Evolutionary conservation across 2,329 filamentous ascomycete species (phyloP), one percentile per base, ranked within the genome.

Genomic region (Neopestalotiopsis sp.): DNA sequence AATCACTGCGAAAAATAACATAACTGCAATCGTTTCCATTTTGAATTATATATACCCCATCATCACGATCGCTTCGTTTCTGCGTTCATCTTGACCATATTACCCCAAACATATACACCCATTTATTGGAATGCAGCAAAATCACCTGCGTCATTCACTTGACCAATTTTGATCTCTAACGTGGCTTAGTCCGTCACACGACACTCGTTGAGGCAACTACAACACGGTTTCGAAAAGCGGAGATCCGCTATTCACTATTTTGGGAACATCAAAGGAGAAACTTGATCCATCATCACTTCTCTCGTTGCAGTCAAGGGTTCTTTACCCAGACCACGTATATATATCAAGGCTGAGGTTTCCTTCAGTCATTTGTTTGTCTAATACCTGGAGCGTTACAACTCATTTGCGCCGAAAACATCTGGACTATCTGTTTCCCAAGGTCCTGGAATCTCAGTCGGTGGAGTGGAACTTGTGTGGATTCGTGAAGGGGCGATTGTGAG

Each of bases 131-230:
- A 20, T 53, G 45, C 17, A 20, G 5, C n/a, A 7, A 30, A 17
- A 62, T 62, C 59, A 38, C 14, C 34, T 42, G 32, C 59, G 59
- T 62, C 59, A 62, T 40, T 62, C 59, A 40, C 59, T 62, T 40
- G 30, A 34, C 34, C 14, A 62, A 34, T 40, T 40, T 20, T 30
- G 34, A 20, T 30, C 57, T 59, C 24, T 30, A 34, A 34, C 59
- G 59, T 62, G 59, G 32, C 59, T 62, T 62, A 20, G 59, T 62
- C 34, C 28, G 59, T 62, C 32, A 62, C 59, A 62, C 59, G 59
- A 40, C 30, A 30, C 24, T 59, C 57, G 24, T 59, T 59, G 57
- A 59, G 24, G 24, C 57, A 59, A 30, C 30, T 59, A 30, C 30
- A 30, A 14, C 30, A 59, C 57, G 57, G 57, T 59, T 53, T 53